A percentile compares a stretch with the other conserved stretches of the same genome.
phyloP scores from a whole-genome alignment of 129 eudicot species.

The Oenanthe sinensis region DNA sequence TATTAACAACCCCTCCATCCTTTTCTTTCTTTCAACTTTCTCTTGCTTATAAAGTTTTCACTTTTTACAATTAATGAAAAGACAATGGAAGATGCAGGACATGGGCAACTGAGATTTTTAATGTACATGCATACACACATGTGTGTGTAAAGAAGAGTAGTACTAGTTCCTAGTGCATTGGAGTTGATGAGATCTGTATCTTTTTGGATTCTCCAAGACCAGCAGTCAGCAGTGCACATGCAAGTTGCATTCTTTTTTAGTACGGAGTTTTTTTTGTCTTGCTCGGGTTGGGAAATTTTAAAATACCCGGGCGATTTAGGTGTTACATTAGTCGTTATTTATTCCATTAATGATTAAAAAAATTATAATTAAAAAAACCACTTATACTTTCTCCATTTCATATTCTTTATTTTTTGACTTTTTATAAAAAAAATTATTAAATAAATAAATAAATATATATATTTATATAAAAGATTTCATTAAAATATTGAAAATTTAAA shows the following conservation, averaged over 20 bases:
- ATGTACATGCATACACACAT: not conserved
- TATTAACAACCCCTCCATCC: slow-evolving; percentile 42
- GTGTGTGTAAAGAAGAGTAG: slow-evolving; percentile 1
- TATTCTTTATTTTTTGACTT: too few species aligned
- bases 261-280: slow-evolving; percentile 7
- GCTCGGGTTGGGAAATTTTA: not conserved
- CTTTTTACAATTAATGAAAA: slow-evolving; percentile 17
- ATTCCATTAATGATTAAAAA: too few species aligned
- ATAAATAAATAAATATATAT: too few species aligned
- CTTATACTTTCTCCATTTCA: too few species aligned
- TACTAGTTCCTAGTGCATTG: slow-evolving; percentile 36
- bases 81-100: slow-evolving; percentile 22
- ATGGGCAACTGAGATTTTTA: slow-evolving; percentile 9
- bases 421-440: too few species aligned
- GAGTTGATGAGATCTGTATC: slow-evolving; percentile 24
- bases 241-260: not conserved
- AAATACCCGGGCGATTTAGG: not conserved
- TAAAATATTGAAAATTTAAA: too few species aligned
- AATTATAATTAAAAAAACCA: too few species aligned
- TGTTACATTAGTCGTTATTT: too few species aligned
- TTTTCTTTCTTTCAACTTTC: not conserved
- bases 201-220: slow-evolving; percentile 7
- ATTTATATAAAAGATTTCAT: too few species aligned
- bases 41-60: not conserved
- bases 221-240: not conserved